Evolutionary conservation across 805 yeast species (phyloP).

Genomic region (Hanseniaspora clermontiae): DNA sequence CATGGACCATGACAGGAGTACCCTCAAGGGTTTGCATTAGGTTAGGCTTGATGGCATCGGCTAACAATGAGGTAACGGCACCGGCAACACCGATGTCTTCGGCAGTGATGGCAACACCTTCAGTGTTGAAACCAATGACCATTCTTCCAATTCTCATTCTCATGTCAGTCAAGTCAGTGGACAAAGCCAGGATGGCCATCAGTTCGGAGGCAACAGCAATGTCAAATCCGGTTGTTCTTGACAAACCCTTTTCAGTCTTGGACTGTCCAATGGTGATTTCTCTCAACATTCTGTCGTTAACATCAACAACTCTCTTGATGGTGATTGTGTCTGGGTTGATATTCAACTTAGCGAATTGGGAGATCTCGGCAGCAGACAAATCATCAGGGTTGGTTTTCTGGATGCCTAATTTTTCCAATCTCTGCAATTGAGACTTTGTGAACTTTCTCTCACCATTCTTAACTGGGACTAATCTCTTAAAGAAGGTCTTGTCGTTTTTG

Average conservation of each 20-base stretch:
- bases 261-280: constrained; percentile 85
- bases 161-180: constrained; percentile 68
- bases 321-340: constrained; percentile 85
- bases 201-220: constrained; percentile 92
- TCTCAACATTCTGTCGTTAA: constrained; percentile 83
- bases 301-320: constrained; percentile 86
- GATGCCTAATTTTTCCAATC: constrained; percentile 74
- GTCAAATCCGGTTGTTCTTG: constrained; percentile 83
- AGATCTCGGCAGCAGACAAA: constrained; percentile 63
- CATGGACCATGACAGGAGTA: constrained; percentile 93
- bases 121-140: constrained; percentile 69
- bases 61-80: constrained; percentile 84
- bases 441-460: constrained; percentile 71
- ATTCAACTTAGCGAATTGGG: constrained; percentile 66
- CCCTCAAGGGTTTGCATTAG: constrained; percentile 96
- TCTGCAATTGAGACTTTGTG: constrained; percentile 63
- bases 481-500: constrained; percentile 61
- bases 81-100: constrained; percentile 95
- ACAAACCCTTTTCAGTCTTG: constrained; percentile 80
- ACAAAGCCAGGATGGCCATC: constrained; percentile 88
- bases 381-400: constrained; percentile 66
- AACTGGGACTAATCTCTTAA: constrained; percentile 72
- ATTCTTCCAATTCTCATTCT: constrained; percentile 76
- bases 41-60: constrained; percentile 93
- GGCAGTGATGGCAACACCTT: constrained; percentile 76